Base-by-base conservation (phyloP, 441 rosid species). In the Cnidoscolus chayamansa region DNA sequence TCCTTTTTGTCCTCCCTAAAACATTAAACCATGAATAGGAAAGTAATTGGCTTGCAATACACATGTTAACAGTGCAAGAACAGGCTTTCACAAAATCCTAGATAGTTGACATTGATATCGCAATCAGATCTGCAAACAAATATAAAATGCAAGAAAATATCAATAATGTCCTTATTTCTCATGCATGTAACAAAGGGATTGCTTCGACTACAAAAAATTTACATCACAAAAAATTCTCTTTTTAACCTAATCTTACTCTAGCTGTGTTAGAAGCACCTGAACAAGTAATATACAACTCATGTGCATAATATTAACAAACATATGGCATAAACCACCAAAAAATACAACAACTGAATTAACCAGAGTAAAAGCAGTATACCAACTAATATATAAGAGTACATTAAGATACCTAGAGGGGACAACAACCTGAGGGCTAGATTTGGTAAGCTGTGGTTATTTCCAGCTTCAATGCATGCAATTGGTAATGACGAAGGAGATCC, bases 391-490 rank as follows among this genome's bases (percentile, higher is more conserved):
- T 15, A n/a, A 63, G 54, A 68, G 68, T 54, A 73, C 73, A 63
- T 47, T 63, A 77, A 72, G 78, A 80, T 70, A 54, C 63, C 76
- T 59, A 48, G 76, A 64, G 51, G 40, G 37, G 76, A 76, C 63
- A 75, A 75, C 75, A 74, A 88, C 99, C 99, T 89, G 88, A 93
- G 97, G 70, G 93, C 86, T 84, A 96, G 81, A 83, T 93, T 90
- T 55, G 98, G 99, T 70, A 96, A 86, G 76, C 81, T 80, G 79
- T 90, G 86, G 68, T 86, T 88, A 76, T 89, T 83, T 78, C 98
- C 99, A 76, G 97, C 91, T 87, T 93, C 99, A 76, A 90, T 87
- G 81, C 97, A 90, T 63, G 97, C 89, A 84, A 93, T 86, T 75
- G 99, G 96, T 71, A 91, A 83, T 58, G 97, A 86, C 13, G 85